phyloP scores from a whole-genome alignment of 2,329 filamentous ascomycete species.

The Aureobasidium sp. region DNA sequence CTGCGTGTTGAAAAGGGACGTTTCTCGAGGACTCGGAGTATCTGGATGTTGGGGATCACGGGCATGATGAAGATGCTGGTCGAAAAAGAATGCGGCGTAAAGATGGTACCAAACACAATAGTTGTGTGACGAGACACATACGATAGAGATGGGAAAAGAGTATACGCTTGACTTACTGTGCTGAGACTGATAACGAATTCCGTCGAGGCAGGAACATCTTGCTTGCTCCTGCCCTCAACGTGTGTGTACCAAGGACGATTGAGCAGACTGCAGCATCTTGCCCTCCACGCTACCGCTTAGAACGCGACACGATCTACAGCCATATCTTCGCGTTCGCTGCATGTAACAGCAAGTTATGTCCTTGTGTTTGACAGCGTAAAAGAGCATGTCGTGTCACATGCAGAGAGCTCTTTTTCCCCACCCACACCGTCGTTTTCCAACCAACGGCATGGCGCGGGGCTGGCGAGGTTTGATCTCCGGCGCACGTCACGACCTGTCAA shows the following conservation, averaged over 20 bases:
- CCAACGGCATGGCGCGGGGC: conserved; percentile 10
- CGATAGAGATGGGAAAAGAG: not conserved
- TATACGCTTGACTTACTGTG: not conserved
- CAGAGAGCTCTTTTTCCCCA: not conserved
- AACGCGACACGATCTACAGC: not conserved
- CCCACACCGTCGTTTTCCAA: conserved; percentile 7
- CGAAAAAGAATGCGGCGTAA: conserved; percentile 10
- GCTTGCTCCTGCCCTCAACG: not conserved
- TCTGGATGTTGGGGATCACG: not conserved
- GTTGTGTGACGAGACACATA: not conserved
- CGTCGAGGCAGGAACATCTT: not conserved
- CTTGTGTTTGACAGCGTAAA: not conserved
- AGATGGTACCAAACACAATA: not conserved
- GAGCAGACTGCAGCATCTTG: not conserved
- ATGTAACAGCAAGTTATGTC: not conserved
- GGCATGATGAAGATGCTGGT: conserved; percentile 1
- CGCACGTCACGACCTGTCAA: conserved; percentile 1
- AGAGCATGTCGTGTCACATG: conserved; percentile 11
- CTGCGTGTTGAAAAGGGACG: not conserved
- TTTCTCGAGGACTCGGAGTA: not conserved
- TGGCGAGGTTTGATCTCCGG: not conserved
- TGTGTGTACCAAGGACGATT: not conserved
- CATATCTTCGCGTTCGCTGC: too few relatives aligned
- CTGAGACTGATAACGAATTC: not conserved
- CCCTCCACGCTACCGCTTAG: not conserved